Conservation (phyloP, 179 eudicot species). For the Actinidia polygama region DNA sequence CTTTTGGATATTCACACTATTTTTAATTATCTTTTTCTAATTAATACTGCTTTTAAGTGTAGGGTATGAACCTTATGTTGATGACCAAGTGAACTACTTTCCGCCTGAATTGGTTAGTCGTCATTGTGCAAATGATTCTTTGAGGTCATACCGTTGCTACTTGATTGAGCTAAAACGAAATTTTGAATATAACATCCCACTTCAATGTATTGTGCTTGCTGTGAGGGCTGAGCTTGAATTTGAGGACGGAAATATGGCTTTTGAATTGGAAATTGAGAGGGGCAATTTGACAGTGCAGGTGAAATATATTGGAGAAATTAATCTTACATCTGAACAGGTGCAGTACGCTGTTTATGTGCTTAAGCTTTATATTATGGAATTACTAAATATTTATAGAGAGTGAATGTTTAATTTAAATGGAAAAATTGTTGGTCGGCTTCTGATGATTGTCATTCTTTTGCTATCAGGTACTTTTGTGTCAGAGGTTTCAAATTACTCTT, state of each 20-base stretch:
- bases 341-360: neutral
- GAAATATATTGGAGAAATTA: conserved; percentile 41
- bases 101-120: conserved; percentile 66
- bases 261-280: conserved; percentile 62
- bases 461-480: conserved; percentile 58
- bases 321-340: conserved; percentile 62
- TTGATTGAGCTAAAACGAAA: conserved; percentile 49
- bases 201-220: conserved; percentile 57
- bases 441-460: conserved; percentile 23
- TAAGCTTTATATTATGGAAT: neutral
- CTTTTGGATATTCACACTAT: neutral
- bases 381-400: neutral
- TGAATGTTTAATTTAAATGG: neutral
- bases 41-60: conserved; percentile 18
- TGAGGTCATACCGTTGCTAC: conserved; percentile 59
- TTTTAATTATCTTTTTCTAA: neutral
- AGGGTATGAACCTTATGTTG: conserved; percentile 52
- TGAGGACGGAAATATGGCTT: conserved; percentile 39
- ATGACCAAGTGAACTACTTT: conserved; percentile 48
- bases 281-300: conserved; percentile 52
- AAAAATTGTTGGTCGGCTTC: neutral
- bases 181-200: conserved; percentile 47
- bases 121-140: conserved; percentile 22
- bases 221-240: conserved; percentile 48
- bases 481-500: conserved; percentile 62